Base-by-base conservation (phyloP, 257 asterid genomes). In the Coffea canephora region DNA sequence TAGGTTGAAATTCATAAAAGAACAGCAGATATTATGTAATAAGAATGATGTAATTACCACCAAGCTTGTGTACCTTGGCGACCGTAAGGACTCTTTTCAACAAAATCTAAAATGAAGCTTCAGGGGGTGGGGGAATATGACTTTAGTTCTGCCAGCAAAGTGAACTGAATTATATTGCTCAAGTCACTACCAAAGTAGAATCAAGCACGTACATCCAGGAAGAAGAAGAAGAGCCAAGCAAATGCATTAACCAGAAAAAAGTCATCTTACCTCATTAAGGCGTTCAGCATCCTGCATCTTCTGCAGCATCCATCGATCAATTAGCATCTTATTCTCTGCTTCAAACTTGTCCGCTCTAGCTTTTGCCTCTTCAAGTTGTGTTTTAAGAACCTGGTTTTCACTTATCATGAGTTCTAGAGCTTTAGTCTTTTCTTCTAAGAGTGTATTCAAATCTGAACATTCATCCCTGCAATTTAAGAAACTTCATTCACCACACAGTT, bases 271-370 rank as follows among this genome's bases (percentile, higher is more conserved):
- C 97, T 96, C 97, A 72, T 96, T 96, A 54, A 96, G 88, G 76
- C 94, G 95, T 76, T 94, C 99, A 78, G 99, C 97, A 74, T 94
- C 97, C 85, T 92, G 87, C 97, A 94, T 96, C 84, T 94, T 96
- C 83, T 89, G 94, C 82, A 94, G 81, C 97, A 96, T 89, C 95
- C 96, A 91, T 70, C 97, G 96, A 80, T 96, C 99, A 81, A 96
- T 83, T 81, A 96, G 86, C 86, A 81, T 90, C 87, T 91, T 93
- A 85, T 92, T 94, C 85, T 96, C 99, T 3, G 95, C 89, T 86
- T 87, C 93, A 19, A 96, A 92, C 57, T 84, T 89, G 73, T 92
- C 83, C 39, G 96, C 95, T 88, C 91, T 90, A 49, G 77, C 81
- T 65, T 82, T 90, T 83, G 89, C 85, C 27, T 87, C 92, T 88